Evolutionary conservation across 225 moss, liverwort and hornwort genomes (phyloP), one percentile per base, ranked within the genome.

Genomic region (Bryoerythrophyllum caledonicum): DNA sequence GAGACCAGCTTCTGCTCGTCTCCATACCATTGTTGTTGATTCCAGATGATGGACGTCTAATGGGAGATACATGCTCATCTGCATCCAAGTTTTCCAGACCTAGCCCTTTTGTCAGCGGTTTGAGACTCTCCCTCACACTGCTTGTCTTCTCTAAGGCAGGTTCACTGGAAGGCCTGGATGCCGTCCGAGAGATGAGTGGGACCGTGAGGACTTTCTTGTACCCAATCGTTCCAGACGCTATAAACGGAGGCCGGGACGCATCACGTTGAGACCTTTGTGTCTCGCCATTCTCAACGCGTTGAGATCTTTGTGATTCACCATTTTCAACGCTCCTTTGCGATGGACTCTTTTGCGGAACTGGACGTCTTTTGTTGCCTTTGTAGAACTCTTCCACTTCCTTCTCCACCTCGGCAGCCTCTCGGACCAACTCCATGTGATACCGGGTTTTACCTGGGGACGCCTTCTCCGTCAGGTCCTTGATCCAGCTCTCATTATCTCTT

Each of bases 221-320:
- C 60, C 88, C 85, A 78, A 75, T 27, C 21, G 78, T 68, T 63
- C 88, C 88, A 63, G 88, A 88, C 16, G 85, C 70, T 78, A 88
- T 80, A 67, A 88, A 88, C 25, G 88, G 88, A 64, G 88, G 85
- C 61, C 84, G 82, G 21, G 49, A 68, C 56, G 59, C 71, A 55
- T 84, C 84, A 44, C 58, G 79, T 58, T 82, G 87, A 59, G 59
- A 60, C 78, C 60, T 84, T 53, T 28, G 67, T 49, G 67, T 27
- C 9, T 49, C 67, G 46, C 67, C 48, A 28, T 48, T 67, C 48
- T 66, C 66, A 46, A 30, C 27, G 11, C 35, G 26, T 48, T 66
- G 66, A 49, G 54, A 55, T 24, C 55, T 70, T 55, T 70, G 70
- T 55, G 24, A 8, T 34, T 71, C 71, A 59, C 59, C 59, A 21